Evolutionary conservation across 257 asterid genomes (phyloP).

Genomic region (Fraxinus cuspidata): DNA sequence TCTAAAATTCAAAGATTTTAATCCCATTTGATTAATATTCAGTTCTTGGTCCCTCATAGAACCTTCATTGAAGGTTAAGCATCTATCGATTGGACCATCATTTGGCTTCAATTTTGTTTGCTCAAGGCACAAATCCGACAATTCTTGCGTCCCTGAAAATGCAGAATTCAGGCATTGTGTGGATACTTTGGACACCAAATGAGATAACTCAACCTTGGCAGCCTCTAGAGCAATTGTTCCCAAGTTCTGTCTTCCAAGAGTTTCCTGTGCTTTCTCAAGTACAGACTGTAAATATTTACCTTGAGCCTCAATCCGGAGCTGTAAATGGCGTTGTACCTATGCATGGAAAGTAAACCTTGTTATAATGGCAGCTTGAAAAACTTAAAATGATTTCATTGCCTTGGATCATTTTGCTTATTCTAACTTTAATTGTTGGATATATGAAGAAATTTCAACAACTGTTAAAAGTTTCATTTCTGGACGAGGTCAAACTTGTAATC

Average conservation of each 20-base stretch:
- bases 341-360: conserved; percentile 1
- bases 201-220: conserved; percentile 72
- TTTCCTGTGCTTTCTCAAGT: conserved; percentile 87
- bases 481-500: not conserved
- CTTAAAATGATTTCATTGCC: not conserved
- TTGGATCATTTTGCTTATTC: not conserved
- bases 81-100: conserved; percentile 65
- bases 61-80: conserved; percentile 63
- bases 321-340: conserved; percentile 86
- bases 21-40: conserved; percentile 43
- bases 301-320: conserved; percentile 82
- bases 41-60: conserved; percentile 52
- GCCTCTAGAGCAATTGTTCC: conserved; percentile 67
- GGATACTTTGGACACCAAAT: conserved; percentile 66
- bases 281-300: conserved; percentile 80
- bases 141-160: conserved; percentile 50
- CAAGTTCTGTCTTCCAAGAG: conserved; percentile 66
- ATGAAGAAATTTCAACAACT: not conserved
- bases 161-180: conserved; percentile 60
- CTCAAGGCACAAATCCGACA: conserved; percentile 44
- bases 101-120: conserved; percentile 47
- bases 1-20: conserved; percentile 36
- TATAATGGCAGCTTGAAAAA: not conserved
- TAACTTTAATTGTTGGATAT: not conserved
- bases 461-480: not conserved